Evolutionary conservation across 306 rosid genomes (phyloP), one percentile per base, ranked within the genome.

Genomic region (Sphenostylis stenocarpa): DNA sequence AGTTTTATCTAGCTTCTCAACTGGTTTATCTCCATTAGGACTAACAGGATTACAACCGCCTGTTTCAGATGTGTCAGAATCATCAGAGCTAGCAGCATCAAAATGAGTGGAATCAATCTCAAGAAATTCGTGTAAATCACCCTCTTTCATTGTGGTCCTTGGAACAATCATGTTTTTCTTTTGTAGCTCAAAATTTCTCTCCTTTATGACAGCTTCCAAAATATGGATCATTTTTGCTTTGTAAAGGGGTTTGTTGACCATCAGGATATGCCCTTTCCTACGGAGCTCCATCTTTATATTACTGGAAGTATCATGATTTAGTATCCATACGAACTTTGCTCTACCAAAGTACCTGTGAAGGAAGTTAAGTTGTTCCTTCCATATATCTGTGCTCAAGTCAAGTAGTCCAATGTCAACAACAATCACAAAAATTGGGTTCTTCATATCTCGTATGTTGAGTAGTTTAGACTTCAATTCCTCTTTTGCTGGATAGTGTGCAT

Each of bases 331-430:
- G 45, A 96, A 96, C 55, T 83, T 96, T n/a, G 91, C 94, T 83
- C 87, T 96, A 56, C 87, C 92, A 3, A 86, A 88, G 83, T 89
- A 92, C 75, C 77, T 89, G 49, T 89, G 89, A 41, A 96, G 96
- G 82, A 96, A 91, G 83, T 87, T 88, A 43, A 96, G 89, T 58
- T 96, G 99, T 73, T 96, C 98, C 75, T 91, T 96, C 99, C 99
- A 96, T 75, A 96, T 96, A 65, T 91, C 97, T 23, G 99, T 96
- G 97, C 97, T 92, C 86, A 96, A 86, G 86, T 96, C 94, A 55
- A 96, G 98, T 58, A 96, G 79, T 34, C 93, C 94, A 28, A 96
- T 84, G 82, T 96, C 99, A 6, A 93, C 89, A 82, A 91, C 87
- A 70, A 91, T 89, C 76, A 96, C 60, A 53, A 92, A 91, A 65